phyloP scores from a whole-genome alignment of 495 filamentous ascomycete genomes.

The Penicillium canescens region DNA sequence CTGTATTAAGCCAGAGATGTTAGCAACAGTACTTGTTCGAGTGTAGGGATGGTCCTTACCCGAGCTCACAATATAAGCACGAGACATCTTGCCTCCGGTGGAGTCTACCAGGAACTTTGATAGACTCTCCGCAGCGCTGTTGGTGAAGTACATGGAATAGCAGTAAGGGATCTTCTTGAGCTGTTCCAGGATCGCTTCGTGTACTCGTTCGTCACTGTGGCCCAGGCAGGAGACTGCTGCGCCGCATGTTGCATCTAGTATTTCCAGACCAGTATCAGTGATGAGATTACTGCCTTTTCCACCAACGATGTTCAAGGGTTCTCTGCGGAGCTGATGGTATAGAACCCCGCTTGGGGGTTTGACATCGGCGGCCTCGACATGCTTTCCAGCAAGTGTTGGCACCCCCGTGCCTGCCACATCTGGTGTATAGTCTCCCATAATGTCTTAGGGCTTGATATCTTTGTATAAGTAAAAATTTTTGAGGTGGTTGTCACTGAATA shows the following conservation, averaged over 20 bases:
- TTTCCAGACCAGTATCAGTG: conserved; percentile 15
- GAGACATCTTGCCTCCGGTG: conserved; percentile 33
- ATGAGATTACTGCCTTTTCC: conserved; percentile 21
- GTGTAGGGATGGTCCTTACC: conserved; percentile 20
- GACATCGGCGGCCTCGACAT: not conserved
- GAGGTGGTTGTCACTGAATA: not conserved
- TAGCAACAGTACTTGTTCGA: not conserved
- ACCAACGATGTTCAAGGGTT: conserved; percentile 22
- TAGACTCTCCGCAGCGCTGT: conserved; percentile 34
- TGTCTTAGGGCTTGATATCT: not conserved
- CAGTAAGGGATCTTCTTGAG: conserved; percentile 42
- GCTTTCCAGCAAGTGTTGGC: not conserved
- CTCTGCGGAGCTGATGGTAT: conserved; percentile 21
- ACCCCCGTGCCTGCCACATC: not conserved
- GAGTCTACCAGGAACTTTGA: conserved; percentile 34
- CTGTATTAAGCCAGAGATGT: conserved; percentile 9
- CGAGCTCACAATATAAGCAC: conserved; percentile 48
- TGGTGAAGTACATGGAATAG: conserved; percentile 49
- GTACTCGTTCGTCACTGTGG: conserved; percentile 37
- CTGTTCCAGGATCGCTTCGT: conserved; percentile 41
- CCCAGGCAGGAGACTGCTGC: conserved; percentile 41
- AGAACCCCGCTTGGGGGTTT: conserved; percentile 20
- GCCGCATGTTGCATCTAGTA: conserved; percentile 32
- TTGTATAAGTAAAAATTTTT: not conserved
- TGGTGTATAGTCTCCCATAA: conserved; percentile 28